Base-by-base conservation (phyloP, 306 rosid species). In the Prunus mira region DNA sequence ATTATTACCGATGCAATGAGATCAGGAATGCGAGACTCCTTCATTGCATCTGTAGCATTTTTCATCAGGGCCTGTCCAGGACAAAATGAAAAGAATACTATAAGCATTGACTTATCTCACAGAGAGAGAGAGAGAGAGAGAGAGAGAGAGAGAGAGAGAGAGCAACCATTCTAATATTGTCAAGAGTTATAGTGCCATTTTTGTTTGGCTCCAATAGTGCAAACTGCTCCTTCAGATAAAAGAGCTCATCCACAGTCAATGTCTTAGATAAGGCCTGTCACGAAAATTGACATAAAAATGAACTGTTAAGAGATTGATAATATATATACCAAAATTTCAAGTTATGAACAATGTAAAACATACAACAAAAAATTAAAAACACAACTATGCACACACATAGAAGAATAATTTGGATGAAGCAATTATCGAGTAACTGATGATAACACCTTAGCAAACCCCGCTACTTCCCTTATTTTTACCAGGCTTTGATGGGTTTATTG, bases 221-320 rank as follows among this genome's bases (percentile, higher is more conserved):
- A 80, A 87, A 96, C 84, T 96, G 99, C 81, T 89, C 91, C 87
- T 90, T 91, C 78, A 96, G 83, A 86, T 92, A 96, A 88, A 78
- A 78, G 66, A 91, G 98, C 82, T 96, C 98, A 62, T 96, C 97
- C 64, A 85, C 87, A 38, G 98, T 91, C 85, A 96, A 81, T 52
- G 99, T 96, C 88, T 88, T 96, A 15, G 99, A 91, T 75, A 96
- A 80, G 75, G 99, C 98, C 99, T 96, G 92, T 80, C 47, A 85
- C 60, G 71, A 71, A 47, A 73, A 64, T 27, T 45, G 28, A 71
- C 56, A 75, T 60, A 77, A 49, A 83, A 49, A 83, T 64, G 78
- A 82, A 78, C 58, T 43, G 24, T 45, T 41, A 52, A 45, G 66
- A n/a, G 19, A 76, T 3, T 13, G 17, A 20, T 71, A 32, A 18